A percentile compares a stretch with the other conserved stretches of the same genome.
Conservation (phyloP, 2,329 filamentous ascomycete species). For the Penicillium glabrum region DNA sequence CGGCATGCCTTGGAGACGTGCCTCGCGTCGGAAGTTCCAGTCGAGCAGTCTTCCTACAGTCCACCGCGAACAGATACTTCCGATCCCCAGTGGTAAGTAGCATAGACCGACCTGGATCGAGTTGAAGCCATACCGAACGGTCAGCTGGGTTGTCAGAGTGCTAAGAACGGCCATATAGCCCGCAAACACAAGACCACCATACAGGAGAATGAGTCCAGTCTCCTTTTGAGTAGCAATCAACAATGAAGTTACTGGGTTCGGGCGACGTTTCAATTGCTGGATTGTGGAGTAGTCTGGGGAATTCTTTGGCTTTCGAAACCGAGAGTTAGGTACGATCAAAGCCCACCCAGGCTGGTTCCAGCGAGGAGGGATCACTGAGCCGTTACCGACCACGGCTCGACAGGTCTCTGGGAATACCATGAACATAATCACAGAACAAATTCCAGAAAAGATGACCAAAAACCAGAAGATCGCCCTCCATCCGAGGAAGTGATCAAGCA, state of each 20-base stretch:
- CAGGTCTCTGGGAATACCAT: constrained; percentile 55
- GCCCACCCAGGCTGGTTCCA: constrained; percentile 25
- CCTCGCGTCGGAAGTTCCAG: constrained; percentile 67
- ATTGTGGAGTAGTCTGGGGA: constrained; percentile 8
- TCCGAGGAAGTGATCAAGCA: constrained; percentile 62
- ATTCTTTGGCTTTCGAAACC: background rate
- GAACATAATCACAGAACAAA: constrained; percentile 55
- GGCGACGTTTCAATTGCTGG: constrained; percentile 12
- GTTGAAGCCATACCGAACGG: constrained; percentile 18
- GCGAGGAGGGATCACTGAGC: constrained; percentile 23
- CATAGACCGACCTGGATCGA: constrained; percentile 25
- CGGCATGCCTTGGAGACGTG: constrained; percentile 51
- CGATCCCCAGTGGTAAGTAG: constrained; percentile 20
- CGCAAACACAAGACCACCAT: constrained; percentile 42
- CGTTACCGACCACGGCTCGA: constrained; percentile 39
- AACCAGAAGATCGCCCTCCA: constrained; percentile 74
- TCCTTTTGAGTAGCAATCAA: constrained; percentile 35
- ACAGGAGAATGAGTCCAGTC: constrained; percentile 33
- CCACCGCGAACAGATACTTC: constrained; percentile 31
- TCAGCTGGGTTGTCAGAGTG: constrained; percentile 45
- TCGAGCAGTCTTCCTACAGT: constrained; percentile 52
- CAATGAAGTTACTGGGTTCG: constrained; percentile 26
- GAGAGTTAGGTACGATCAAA: background rate
- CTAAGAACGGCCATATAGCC: constrained; percentile 47
- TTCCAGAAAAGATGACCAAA: constrained; percentile 52